phyloP scores from a whole-genome alignment of 257 asterid genomes.

The Salvia splendens region DNA sequence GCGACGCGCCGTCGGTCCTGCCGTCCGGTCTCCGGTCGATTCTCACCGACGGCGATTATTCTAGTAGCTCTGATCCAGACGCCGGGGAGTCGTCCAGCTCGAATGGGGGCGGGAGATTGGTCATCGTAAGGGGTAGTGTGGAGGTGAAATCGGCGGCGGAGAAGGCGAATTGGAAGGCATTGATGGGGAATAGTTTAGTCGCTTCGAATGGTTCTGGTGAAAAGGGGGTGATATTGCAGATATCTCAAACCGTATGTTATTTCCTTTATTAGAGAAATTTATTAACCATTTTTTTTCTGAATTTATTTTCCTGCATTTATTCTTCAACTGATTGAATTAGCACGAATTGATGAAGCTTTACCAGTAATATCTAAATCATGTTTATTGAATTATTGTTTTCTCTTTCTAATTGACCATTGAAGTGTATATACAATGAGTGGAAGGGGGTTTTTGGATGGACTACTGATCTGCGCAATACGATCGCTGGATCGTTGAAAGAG shows the following conservation, averaged over 20 bases:
- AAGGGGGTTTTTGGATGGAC: conserved; percentile 77
- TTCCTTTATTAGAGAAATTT: neutral
- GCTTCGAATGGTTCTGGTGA: conserved; percentile 62
- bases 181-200: conserved; percentile 40
- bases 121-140: conserved; percentile 71
- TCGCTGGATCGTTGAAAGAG: conserved; percentile 60
- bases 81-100: conserved; percentile 30
- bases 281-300: neutral
- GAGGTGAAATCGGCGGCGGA: conserved; percentile 56
- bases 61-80: conserved; percentile 3
- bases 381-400: neutral
- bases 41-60: conserved; percentile 37
- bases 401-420: conserved; percentile 15
- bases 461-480: conserved; percentile 60
- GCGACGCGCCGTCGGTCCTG: conserved; percentile 53
- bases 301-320: neutral
- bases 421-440: conserved; percentile 92
- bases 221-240: conserved; percentile 60
- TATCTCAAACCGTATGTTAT: conserved; percentile 57
- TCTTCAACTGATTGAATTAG: neutral
- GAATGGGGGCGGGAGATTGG: conserved; percentile 46
- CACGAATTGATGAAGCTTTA: neutral
- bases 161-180: conserved; percentile 52
- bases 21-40: conserved; percentile 76
- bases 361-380: neutral